Evolutionary conservation across 495 filamentous ascomycete species (phyloP), one percentile per base, ranked within the genome.

Genomic region (Neohortaea acidophila): DNA sequence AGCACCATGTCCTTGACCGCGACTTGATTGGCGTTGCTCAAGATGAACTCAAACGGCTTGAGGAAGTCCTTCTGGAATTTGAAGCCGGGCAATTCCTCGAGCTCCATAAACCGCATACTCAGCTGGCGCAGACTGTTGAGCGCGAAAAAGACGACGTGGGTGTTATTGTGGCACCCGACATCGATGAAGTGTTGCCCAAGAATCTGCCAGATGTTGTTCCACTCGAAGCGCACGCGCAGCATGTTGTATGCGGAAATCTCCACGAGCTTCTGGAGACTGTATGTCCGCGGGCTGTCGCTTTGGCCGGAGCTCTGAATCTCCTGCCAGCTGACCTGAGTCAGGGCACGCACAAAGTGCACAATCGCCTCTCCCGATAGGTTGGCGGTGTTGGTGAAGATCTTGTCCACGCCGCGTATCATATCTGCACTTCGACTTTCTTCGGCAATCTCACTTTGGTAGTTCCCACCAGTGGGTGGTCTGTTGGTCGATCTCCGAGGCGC

Each of bases 221-320:
- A 99, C 53, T 99, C 91, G 48, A 94, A 94, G 48, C 89, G 75
- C 11, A 99, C 86, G 64, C 89, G 76, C 29, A 78, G 87, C 91
- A 99, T 96, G 61, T 99, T 99, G 70, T 96, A 96, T 53, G 91
- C 93, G 59, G 81, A 87, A 57, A 99, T 94, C 59, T 99, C 89
- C 21, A 99, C 91, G 36, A 96, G 68, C 59, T 99, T 99, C 55
- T 99, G 89, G 33, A 99, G 63, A 55, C 84, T 93, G 62, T 93
- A 96, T 7, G 86, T 96, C 33, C 91, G 75, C 1, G 89, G 91
- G 18, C 81, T 84, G 31, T 94, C 85, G 48, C 82, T 93, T 38
- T 91, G 84, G 7, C 91, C 89, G 0, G 87, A 94, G 7, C 84
- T 89, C 53, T 86, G 83, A 48, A 99, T 99, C 55, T 99, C 89